Percentiles rank a stretch among this genome's conserved stretches.
phyloP scores from a whole-genome alignment of 2,329 filamentous ascomycete species.

The Colletotrichum viniferum region DNA sequence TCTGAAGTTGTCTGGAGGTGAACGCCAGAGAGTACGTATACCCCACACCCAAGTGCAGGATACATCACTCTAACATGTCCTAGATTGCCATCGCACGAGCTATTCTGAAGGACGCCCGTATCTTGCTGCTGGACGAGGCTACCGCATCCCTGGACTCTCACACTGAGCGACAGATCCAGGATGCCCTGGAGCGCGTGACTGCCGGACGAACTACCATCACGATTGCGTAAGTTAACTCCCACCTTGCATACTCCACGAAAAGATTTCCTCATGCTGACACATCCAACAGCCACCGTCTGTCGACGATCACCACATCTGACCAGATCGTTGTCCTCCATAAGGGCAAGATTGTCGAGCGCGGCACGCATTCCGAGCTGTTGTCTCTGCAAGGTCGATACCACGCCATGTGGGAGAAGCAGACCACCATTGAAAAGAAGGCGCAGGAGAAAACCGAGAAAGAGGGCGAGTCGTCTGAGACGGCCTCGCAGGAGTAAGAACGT shows the following conservation, averaged over 20 bases:
- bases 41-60: neutral
- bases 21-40: conserved; percentile 56
- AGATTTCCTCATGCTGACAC: neutral
- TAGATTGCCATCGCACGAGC: conserved; percentile 65
- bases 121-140: conserved; percentile 74
- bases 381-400: conserved; percentile 50
- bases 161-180: conserved; percentile 63
- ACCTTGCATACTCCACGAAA: neutral
- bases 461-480: conserved; percentile 13
- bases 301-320: conserved; percentile 61
- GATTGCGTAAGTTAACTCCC: conserved; percentile 43
- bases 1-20: conserved; percentile 61
- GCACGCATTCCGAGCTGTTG: conserved; percentile 53
- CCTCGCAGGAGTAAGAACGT: conserved; percentile 1
- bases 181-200: conserved; percentile 52
- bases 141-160: conserved; percentile 72
- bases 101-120: conserved; percentile 70
- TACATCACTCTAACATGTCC: neutral
- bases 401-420: conserved; percentile 59
- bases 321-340: conserved; percentile 59
- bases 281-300: conserved; percentile 53
- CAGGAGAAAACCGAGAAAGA: conserved; percentile 15
- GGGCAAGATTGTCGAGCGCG: conserved; percentile 55
- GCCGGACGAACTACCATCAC: conserved; percentile 56
- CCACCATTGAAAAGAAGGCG: conserved; percentile 41